Conservation (phyloP, 2,329 filamentous ascomycete genomes). For the Alternaria longipes region DNA sequence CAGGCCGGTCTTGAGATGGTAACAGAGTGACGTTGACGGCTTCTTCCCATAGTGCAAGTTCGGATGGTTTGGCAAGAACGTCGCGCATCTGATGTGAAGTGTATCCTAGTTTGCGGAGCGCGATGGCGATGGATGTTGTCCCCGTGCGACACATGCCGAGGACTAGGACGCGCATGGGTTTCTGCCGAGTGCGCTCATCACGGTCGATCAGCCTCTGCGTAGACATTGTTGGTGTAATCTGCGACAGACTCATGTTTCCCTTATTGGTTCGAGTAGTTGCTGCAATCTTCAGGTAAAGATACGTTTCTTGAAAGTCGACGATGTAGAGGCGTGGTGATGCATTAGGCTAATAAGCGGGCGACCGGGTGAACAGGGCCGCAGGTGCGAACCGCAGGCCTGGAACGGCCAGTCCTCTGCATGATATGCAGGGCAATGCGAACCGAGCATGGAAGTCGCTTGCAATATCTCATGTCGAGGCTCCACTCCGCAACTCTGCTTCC, state of each 20-base stretch:
- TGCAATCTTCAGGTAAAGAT: conserved; percentile 6
- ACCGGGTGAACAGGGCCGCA: conserved; percentile 28
- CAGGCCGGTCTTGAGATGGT: conserved; percentile 22
- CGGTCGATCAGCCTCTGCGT: conserved; percentile 63
- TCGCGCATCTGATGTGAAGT: conserved; percentile 37
- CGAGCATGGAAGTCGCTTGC: background rate
- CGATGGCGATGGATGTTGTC: conserved; percentile 62
- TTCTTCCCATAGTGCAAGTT: conserved; percentile 43
- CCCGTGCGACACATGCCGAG: conserved; percentile 75
- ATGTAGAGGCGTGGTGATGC: conserved; percentile 16
- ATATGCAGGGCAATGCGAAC: background rate
- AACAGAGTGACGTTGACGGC: conserved; percentile 37
- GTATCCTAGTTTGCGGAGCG: conserved; percentile 57
- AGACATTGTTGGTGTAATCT: conserved; percentile 14
- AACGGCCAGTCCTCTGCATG: conserved; percentile 2
- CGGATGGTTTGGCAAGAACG: conserved; percentile 28
- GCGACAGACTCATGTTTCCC: background rate
- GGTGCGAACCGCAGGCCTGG: conserved; percentile 24
- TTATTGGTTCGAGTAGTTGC: background rate
- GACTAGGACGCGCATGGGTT: conserved; percentile 77
- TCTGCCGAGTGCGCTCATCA: conserved; percentile 69
- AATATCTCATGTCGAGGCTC: background rate
- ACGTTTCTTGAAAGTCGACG: conserved; percentile 9
- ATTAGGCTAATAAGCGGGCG: conserved; percentile 38
- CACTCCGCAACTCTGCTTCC: conserved; percentile 37